Base-by-base conservation (phyloP, 441 rosid genomes). In the Dalechampia spathulata region DNA sequence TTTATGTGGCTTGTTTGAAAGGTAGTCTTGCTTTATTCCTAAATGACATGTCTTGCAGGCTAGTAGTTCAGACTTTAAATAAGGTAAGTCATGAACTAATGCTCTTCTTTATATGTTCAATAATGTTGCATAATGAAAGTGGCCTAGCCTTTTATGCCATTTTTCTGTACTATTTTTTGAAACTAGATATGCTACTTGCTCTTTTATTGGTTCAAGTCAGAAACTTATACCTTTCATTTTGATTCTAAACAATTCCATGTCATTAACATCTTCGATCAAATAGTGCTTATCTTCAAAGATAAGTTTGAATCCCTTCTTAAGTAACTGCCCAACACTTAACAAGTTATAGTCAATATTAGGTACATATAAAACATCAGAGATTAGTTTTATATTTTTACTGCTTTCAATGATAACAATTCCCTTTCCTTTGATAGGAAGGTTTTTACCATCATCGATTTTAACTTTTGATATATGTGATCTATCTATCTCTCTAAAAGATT, bases 401-500 rank as follows among this genome's bases (percentile, higher is more conserved):
- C 19, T 60, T 36, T 4, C 1, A 5, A 60, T 60, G 1, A 23
- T 28, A 4, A 60, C 4, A 0, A 49, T 60, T 16, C 64, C 57
- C 4, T 50, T 60, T 39, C 57, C 57, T 38, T 60, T 39, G 0
- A 50, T 39, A 0, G 39, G 0, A 0, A 60, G 38, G 26, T 25
- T 15, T 4, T 39, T 2, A 2, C 49, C 57, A 60, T 49, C 41
- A 0, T 26, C 28, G 34, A 48, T 21, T 47, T 15, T 11, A 1
- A 58, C 44, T 1, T 14, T 58, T 6, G 20, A 30, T 63, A 79
- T 2, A 70, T 79, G 83, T 56, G 95, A 81, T 64, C 78, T 87
- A 49, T 15, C 5, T 4, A n/a, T 13, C 0, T 51, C 23, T 16
- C 13, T 51, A 13, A 51, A 51, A 3, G 30, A 8, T 4, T 51